Base-by-base conservation (phyloP, 2,329 filamentous ascomycete species). In the Colletotrichum tabaci region DNA sequence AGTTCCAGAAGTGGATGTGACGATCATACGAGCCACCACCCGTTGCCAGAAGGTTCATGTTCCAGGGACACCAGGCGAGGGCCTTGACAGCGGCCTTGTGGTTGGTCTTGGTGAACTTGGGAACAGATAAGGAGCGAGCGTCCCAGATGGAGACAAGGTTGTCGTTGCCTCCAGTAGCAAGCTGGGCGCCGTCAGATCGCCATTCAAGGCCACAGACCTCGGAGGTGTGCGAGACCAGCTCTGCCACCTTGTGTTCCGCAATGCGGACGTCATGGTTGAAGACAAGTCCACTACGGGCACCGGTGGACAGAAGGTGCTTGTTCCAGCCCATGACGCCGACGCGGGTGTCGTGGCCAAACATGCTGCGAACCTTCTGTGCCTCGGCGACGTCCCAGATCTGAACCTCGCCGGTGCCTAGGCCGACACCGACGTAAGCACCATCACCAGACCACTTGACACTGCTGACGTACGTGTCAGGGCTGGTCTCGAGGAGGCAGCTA, bases 1-100 rank as follows among this genome's bases (percentile, higher is more conserved):
- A 97, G 89, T 99, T 99, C 96, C 96, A 99, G 90, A 99, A 99
- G 87, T 99, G 96, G 83, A 99, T 99, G 85, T 98, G 94, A 77
- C 95, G 93, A 82, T 99, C 96, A 83, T 98, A 97, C 53, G 94
- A 97, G 76, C 96, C 96, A 79, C 96, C 96, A 68, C 96, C 96
- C 53, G 96, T 98, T 69, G 96, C 96, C 58, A 99, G 92, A 61
- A 98, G 91, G 88, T 98, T 98, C 83, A 94, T 91, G 86, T 98
- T 96, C 96, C 96, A 99, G 53, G 96, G 96, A 88, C 96, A 99
- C 96, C 96, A 99, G 74, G 95, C 93, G 56, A 99, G 90, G 71
- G 96, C 96, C 90, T 99, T 99, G 85, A 99, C 95, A 55, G 96
- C 96, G 67, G 96, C 96, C 84, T 96, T 96, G 89, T 99, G 96